phyloP scores from a whole-genome alignment of 2,329 filamentous ascomycete species.

The Aquanectria penicillioides region DNA sequence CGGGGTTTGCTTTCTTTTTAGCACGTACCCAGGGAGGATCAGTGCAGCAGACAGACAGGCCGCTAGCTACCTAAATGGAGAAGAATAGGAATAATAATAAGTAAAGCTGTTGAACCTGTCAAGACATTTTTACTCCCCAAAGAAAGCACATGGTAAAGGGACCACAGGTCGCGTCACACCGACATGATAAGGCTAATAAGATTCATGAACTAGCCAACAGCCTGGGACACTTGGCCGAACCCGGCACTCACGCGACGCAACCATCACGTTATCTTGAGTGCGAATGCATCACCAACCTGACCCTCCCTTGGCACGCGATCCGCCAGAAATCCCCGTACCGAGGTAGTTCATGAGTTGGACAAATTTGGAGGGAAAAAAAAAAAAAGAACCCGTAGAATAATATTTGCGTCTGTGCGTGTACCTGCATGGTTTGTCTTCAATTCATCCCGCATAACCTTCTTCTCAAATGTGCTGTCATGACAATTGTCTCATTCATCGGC shows the following conservation, averaged over 20 bases:
- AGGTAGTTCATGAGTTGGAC: no score
- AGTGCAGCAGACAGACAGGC: no score
- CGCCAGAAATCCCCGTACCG: background rate
- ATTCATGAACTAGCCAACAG: background rate
- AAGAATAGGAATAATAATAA: no score
- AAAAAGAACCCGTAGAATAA: no score
- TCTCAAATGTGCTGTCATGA: background rate
- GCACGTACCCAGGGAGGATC: slow-evolving; percentile 11
- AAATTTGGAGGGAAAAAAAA: no score
- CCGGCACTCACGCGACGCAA: slow-evolving; percentile 8
- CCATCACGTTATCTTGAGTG: slow-evolving; percentile 20
- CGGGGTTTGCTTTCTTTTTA: slow-evolving; percentile 9
- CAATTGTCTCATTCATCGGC: background rate
- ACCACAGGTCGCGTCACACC: slow-evolving; percentile 33
- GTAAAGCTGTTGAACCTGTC: no score
- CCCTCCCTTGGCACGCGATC: background rate
- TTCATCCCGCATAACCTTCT: background rate
- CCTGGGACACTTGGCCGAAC: background rate
- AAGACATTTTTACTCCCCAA: slow-evolving; percentile 21
- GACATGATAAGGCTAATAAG: slow-evolving; percentile 31
- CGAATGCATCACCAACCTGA: slow-evolving; percentile 8
- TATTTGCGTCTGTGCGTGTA: no score
- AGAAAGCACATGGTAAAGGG: no score
- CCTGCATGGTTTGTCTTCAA: background rate
- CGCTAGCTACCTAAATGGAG: no score